Base-by-base conservation (phyloP, 257 asterid species). In the Phtheirospermum japonicum region DNA sequence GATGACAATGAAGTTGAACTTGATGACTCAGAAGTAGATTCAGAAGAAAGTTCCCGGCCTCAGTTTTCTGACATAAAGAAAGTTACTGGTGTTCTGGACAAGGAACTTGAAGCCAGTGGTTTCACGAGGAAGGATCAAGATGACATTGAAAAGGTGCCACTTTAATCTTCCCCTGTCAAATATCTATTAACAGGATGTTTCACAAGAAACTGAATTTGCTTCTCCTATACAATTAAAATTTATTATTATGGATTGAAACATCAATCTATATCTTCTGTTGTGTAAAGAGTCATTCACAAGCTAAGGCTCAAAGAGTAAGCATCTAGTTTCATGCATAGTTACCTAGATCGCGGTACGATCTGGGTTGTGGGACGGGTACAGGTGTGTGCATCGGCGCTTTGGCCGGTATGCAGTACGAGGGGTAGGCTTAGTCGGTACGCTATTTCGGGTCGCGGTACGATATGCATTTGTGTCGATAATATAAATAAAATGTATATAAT, bases 101-200 rank as follows among this genome's bases (percentile, higher is more conserved):
- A 75, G 84, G 91, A 86, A 65, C 97, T 89, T 74, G 94, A 92
- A 76, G 99, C 99, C 26, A 89, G 99, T 70, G 99, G 99, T 58
- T 92, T 92, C 76, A 86, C 89, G 64, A 80, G 84, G 77, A 82
- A 92, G 80, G 94, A 85, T 76, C 95, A 85, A 71, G 80, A 68
- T 53, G 92, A 77, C 51, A 82, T 89, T 32, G 91, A 89, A 71
- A 85, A 81, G 99, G 99, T 92, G 69, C 64, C 19, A 4, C 37
- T 59, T 45, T 36, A 20, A 31, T 64, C 18, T 68, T 52, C 45
- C 28, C 56, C 61, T 43, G 9, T 45, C 63, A 19, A 28, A 18
- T 46, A 17, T 49, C 46, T 48, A 55, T 57, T 37, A 16, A 36
- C 30, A 61, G 37, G 36, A 26, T 45, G 48, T 12, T 60, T 48